phyloP scores from a whole-genome alignment of 176 grass and related monocot genomes.

The Phragmites australis region DNA sequence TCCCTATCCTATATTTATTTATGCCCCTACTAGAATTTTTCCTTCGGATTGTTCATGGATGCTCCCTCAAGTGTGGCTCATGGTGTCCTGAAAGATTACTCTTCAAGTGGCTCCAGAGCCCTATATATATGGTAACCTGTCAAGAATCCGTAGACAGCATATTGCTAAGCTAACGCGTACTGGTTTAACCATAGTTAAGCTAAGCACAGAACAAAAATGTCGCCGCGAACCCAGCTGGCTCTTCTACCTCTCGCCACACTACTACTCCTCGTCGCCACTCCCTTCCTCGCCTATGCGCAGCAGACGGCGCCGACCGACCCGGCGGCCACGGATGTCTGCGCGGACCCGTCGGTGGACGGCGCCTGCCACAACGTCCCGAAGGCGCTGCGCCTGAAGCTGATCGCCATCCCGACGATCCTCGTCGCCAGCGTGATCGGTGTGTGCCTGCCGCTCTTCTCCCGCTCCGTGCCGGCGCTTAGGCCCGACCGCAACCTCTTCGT shows the following conservation, averaged over 20 bases:
- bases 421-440: slow-evolving; percentile 53
- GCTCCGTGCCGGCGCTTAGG: slow-evolving; percentile 50
- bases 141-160: too few species aligned
- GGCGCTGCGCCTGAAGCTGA: slow-evolving; percentile 70
- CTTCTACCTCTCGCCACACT: background rate
- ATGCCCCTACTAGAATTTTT: background rate
- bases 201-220: slow-evolving; percentile 8
- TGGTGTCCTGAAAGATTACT: background rate
- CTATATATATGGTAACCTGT: too few species aligned
- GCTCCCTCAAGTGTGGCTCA: background rate
- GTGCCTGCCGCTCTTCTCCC: slow-evolving; percentile 69
- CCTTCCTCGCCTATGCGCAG: slow-evolving; percentile 7
- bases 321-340: background rate
- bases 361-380: slow-evolving; percentile 51
- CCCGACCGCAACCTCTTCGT: slow-evolving; percentile 68
- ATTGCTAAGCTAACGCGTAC: background rate
- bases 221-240: background rate
- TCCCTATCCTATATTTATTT: background rate
- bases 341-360: background rate
- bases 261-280: background rate
- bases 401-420: slow-evolving; percentile 67
- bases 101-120: too few species aligned
- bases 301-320: background rate
- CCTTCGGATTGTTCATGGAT: too few species aligned
- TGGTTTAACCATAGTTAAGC: background rate